Percentiles rank a stretch among this genome's conserved stretches.
Evolutionary conservation across 129 eudicot species (phyloP).

Genomic region (Smallanthus sonchifolius): DNA sequence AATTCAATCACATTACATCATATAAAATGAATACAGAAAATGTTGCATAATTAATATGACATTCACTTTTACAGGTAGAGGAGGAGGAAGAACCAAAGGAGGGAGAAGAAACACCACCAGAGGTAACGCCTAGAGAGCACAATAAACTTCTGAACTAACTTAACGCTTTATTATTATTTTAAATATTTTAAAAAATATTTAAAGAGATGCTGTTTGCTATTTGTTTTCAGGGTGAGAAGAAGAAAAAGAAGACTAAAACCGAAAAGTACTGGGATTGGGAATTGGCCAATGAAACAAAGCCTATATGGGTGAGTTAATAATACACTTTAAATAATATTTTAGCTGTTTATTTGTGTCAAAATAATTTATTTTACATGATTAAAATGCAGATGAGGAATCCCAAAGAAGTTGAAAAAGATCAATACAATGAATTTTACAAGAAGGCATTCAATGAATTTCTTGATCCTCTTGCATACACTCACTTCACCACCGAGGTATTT

Average conservation of each 20-base stretch:
- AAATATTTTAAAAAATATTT: too few species aligned
- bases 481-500: conserved; percentile 91
- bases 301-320: conserved; percentile 76
- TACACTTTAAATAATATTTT: not conserved
- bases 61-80: conserved; percentile 53
- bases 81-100: conserved; percentile 88
- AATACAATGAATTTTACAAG: conserved; percentile 89
- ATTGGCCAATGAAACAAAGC: conserved; percentile 85
- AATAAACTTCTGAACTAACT: not conserved
- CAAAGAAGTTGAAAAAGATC: conserved; percentile 77
- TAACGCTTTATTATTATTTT: not conserved
- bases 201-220: not conserved
- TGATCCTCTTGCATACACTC: conserved; percentile 76
- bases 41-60: not conserved
- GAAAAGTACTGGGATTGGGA: conserved; percentile 99
- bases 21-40: not conserved
- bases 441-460: conserved; percentile 81
- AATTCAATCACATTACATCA: not conserved
- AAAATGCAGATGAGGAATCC: conserved; percentile 72
- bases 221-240: conserved; percentile 64
- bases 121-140: conserved; percentile 37
- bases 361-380: not conserved
- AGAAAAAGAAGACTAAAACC: conserved; percentile 73
- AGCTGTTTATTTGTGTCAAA: not conserved
- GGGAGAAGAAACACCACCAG: conserved; percentile 76